phyloP scores from a whole-genome alignment of 1,284 basidiomycete species.

The Neonothopanus nambi region DNA sequence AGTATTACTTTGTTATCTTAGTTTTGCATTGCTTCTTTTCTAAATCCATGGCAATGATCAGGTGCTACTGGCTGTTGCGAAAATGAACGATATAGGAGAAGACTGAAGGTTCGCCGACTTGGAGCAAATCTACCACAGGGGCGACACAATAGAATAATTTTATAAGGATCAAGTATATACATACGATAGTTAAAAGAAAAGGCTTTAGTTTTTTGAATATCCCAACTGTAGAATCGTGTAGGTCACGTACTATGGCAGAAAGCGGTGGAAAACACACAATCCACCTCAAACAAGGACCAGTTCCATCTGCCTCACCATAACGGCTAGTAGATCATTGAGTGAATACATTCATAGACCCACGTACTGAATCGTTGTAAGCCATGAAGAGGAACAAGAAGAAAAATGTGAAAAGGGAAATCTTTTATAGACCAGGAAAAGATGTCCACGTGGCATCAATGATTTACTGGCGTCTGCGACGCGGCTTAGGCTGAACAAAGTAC shows the following conservation, averaged over 20 bases:
- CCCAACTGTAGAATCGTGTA: constrained; percentile 43
- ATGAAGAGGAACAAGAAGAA: too few relatives aligned
- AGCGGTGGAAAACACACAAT: constrained; percentile 49
- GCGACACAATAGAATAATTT: constrained; percentile 5
- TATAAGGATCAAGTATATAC: constrained; percentile 6
- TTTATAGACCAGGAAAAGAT: too few relatives aligned
- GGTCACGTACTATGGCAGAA: constrained; percentile 72
- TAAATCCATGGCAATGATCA: constrained; percentile 24
- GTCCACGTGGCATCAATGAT: too few relatives aligned
- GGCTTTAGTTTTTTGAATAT: too few relatives aligned
- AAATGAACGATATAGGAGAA: constrained; percentile 53
- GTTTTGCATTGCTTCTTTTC: constrained; percentile 4
- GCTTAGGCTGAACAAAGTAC: too few relatives aligned
- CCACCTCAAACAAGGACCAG: constrained; percentile 74
- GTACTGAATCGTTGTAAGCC: too few relatives aligned
- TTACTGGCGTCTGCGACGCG: too few relatives aligned
- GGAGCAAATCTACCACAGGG: neutral
- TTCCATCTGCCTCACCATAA: constrained; percentile 21
- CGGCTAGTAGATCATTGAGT: too few relatives aligned
- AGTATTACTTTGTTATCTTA: constrained; percentile 28
- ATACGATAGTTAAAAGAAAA: constrained; percentile 10
- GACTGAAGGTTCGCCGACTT: constrained; percentile 38
- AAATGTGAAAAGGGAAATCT: too few relatives aligned
- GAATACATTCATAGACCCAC: too few relatives aligned
- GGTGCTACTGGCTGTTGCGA: constrained; percentile 51